Conservation (phyloP, 2,329 filamentous ascomycete genomes). For the Alternaria postmessia region DNA sequence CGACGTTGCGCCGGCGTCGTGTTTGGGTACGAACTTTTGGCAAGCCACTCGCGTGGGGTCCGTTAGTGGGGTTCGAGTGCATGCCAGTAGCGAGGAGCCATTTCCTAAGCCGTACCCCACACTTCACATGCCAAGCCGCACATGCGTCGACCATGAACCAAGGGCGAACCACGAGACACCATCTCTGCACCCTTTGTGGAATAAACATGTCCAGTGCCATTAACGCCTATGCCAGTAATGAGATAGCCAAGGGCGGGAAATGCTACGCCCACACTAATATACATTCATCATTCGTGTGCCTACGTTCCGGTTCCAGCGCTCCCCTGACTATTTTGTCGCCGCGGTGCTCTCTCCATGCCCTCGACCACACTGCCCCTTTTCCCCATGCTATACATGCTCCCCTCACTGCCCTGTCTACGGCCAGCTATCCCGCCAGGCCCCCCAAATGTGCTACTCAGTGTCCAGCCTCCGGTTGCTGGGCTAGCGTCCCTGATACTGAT, state of each 20-base stretch:
- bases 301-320: conserved; percentile 21
- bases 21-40: conserved; percentile 26
- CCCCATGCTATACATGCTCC: conserved; percentile 29
- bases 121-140: background rate
- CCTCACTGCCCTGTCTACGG: conserved; percentile 42
- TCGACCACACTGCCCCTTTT: conserved; percentile 36
- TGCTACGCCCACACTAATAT: background rate
- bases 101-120: background rate
- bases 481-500: conserved; percentile 48
- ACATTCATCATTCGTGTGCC: background rate
- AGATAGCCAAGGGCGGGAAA: background rate
- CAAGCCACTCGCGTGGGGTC: conserved; percentile 27
- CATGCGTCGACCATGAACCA: background rate
- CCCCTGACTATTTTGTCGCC: conserved; percentile 32
- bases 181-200: too few species aligned
- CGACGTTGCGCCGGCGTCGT: conserved; percentile 6
- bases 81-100: background rate
- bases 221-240: background rate
- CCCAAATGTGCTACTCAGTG: conserved; percentile 28
- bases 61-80: conserved; percentile 20
- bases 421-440: conserved; percentile 38
- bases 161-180: too few species aligned
- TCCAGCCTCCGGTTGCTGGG: conserved; percentile 41
- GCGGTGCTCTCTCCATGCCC: conserved; percentile 27
- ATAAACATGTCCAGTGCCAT: too few species aligned